Conservation (phyloP, 148 eudicot genomes). For the Vaccinium corymbosum region DNA sequence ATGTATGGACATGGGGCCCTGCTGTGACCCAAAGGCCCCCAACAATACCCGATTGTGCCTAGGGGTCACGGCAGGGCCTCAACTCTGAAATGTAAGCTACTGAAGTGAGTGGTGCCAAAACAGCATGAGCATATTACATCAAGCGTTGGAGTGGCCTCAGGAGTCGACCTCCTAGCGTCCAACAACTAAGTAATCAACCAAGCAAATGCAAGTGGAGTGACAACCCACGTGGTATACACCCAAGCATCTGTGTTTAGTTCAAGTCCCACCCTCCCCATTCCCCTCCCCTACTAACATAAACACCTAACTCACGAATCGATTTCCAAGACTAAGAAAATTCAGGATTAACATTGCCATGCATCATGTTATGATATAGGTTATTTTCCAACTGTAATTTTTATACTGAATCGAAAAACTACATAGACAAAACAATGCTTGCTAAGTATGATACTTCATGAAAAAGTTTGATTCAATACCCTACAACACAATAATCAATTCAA, state of each 20-base stretch:
- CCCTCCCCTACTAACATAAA: too few species aligned
- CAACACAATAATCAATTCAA: background rate
- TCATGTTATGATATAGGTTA: background rate
- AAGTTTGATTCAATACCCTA: background rate
- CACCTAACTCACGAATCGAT: too few species aligned
- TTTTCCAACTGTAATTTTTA: too few species aligned
- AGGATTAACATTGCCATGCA: background rate
- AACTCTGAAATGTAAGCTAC: background rate
- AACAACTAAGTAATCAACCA: background rate
- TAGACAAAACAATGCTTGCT: background rate
- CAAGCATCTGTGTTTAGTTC: too few species aligned
- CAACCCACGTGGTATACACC: too few species aligned
- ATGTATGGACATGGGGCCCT: too few species aligned
- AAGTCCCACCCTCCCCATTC: too few species aligned
- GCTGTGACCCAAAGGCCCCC: too few species aligned
- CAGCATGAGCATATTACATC: too few species aligned
- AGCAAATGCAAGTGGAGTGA: background rate
- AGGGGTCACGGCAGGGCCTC: too few species aligned
- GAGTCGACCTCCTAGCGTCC: background rate
- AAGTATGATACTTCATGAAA: background rate
- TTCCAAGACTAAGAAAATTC: background rate
- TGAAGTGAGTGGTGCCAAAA: background rate
- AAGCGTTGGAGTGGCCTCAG: background rate
- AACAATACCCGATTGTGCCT: too few species aligned
- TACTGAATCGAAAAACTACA: too few species aligned